Conservation (phyloP, 2,329 filamentous ascomycete genomes). For the Neobulgaria alba region DNA sequence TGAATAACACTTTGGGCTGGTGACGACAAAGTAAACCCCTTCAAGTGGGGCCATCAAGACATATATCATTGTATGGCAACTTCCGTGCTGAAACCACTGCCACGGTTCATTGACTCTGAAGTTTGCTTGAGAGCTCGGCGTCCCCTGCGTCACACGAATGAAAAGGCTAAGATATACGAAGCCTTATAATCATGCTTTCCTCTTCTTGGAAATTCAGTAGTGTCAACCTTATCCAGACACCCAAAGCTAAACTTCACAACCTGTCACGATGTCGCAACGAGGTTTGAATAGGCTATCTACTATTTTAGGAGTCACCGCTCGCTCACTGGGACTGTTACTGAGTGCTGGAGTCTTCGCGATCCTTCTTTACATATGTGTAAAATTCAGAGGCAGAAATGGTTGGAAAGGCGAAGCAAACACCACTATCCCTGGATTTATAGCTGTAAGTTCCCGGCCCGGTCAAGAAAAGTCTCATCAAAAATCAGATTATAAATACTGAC, state of each 20-base stretch:
- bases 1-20: no score
- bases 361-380: no score
- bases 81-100: no score
- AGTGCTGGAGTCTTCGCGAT: not conserved
- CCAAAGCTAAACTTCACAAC: not conserved
- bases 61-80: no score
- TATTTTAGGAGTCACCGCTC: not conserved
- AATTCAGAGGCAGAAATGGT: not conserved
- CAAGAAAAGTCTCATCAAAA: not conserved
- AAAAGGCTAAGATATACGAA: no score
- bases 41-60: no score
- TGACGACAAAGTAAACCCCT: no score
- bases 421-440: not conserved
- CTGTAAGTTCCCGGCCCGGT: not conserved
- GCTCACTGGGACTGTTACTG: not conserved
- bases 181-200: no score
- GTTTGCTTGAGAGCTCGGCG: no score
- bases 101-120: no score
- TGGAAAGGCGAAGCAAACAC: not conserved
- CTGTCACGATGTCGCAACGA: not conserved
- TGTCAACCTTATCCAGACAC: not conserved
- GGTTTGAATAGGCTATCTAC: not conserved
- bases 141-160: no score
- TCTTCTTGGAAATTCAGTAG: no score
- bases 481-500: not conserved